Conservation (phyloP, 805 yeast genomes). For the Barnettozyma californica region DNA sequence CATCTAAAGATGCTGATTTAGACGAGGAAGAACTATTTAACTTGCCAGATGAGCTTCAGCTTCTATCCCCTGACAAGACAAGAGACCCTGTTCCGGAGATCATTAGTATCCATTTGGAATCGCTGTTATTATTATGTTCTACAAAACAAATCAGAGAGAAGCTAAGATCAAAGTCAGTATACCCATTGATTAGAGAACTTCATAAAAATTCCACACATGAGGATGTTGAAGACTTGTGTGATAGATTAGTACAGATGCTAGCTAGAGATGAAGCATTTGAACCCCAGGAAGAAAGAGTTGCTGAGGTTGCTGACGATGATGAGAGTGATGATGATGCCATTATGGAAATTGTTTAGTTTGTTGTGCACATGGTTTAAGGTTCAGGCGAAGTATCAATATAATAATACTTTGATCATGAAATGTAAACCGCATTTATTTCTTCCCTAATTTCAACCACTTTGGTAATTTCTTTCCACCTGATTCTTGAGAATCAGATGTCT, state of each 20-base stretch:
- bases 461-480: constrained; percentile 27
- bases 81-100: constrained; percentile 71
- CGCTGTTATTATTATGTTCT: constrained; percentile 72
- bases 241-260: constrained; percentile 80
- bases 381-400: too few relatives aligned
- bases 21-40: constrained; percentile 82
- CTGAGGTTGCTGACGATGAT: constrained; percentile 42
- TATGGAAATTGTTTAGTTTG: constrained; percentile 30
- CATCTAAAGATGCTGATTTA: constrained; percentile 62
- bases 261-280: constrained; percentile 75
- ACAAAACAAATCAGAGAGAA: constrained; percentile 68
- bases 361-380: neutral
- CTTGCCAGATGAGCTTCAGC: constrained; percentile 84
- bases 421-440: constrained; percentile 22
- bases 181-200: constrained; percentile 80
- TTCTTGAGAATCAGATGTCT: neutral
- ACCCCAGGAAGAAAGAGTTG: constrained; percentile 38
- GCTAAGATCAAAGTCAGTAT: constrained; percentile 76
- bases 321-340: constrained; percentile 31
- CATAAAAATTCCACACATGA: constrained; percentile 53
- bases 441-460: constrained; percentile 36
- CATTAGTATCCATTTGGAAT: constrained; percentile 69
- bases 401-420: neutral
- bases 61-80: constrained; percentile 65
- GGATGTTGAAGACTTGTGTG: constrained; percentile 63